These are phyloP conservation scores for Mycena indigotica DNA, from an alignment of 768 basidiomycete genomes.

Conservation along the genomic window DNA sequence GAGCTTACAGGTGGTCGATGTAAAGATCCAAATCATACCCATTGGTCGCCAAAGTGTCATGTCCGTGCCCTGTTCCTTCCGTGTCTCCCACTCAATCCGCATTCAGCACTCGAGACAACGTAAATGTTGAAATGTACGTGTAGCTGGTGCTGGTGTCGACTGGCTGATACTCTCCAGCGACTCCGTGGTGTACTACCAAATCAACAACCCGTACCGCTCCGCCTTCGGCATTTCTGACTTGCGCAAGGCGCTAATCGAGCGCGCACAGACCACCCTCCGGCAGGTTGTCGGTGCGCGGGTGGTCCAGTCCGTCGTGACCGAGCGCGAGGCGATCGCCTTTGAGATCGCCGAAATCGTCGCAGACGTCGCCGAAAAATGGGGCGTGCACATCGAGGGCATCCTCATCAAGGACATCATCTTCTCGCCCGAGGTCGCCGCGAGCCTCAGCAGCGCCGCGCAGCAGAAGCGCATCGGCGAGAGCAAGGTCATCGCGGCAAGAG, in stretches of 20 bases:
- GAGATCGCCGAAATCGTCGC: conserved; percentile 97
- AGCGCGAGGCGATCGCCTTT: conserved; percentile 94
- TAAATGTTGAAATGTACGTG: conserved; percentile 87
- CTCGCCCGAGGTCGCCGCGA: conserved; percentile 85
- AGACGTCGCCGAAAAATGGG: conserved; percentile 94
- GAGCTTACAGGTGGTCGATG: conserved; percentile 81
- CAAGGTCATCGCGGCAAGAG: conserved; percentile 94
- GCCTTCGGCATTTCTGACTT: conserved; percentile 94
- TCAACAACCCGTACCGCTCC: conserved; percentile 87
- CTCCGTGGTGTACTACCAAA: conserved; percentile 93
- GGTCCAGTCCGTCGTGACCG: conserved; percentile 93
- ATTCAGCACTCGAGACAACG: conserved; percentile 86
- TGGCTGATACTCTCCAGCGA: conserved; percentile 50
- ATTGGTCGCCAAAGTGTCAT: conserved; percentile 90
- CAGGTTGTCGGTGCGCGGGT: conserved; percentile 95
- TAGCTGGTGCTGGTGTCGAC: conserved; percentile 2
- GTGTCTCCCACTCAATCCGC: background rate
- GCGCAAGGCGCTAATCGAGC: conserved; percentile 80
- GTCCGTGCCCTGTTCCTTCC: conserved; percentile 31
- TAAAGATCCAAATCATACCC: conserved; percentile 92
- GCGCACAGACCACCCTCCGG: conserved; percentile 91
- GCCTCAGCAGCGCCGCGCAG: conserved; percentile 91
- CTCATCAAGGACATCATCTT: conserved; percentile 96
- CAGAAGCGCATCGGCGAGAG: conserved; percentile 97
- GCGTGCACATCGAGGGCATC: conserved; percentile 95